These are phyloP conservation scores for Clarireedia hainanense DNA, from an alignment of 2,329 filamentous ascomycete species.

Conservation along the genomic window DNA sequence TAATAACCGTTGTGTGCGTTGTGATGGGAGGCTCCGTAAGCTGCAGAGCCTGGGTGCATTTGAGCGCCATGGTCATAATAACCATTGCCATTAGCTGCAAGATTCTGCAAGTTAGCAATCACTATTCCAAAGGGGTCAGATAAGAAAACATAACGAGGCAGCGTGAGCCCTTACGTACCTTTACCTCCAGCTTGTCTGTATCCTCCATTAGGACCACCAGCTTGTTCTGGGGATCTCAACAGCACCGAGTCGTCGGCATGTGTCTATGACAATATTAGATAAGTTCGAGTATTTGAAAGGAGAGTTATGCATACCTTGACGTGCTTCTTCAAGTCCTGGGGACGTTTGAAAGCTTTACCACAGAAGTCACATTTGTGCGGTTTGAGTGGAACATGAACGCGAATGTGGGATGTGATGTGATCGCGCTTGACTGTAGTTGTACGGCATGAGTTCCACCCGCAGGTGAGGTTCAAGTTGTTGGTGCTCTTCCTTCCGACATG, in stretches of 20 bases:
- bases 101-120: slow-evolving; percentile 28
- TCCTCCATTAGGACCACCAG: slow-evolving; percentile 29
- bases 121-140: slow-evolving; percentile 24
- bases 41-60: slow-evolving; percentile 46
- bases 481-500: slow-evolving; percentile 99
- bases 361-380: slow-evolving; percentile 99
- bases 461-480: slow-evolving; percentile 95
- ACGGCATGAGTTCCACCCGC: slow-evolving; percentile 92
- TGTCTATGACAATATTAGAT: slow-evolving; percentile 42
- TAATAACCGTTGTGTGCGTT: slow-evolving; percentile 44
- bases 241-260: slow-evolving; percentile 91
- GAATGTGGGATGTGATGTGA: slow-evolving; percentile 98
- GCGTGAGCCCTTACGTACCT: slow-evolving; percentile 25
- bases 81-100: slow-evolving; percentile 27
- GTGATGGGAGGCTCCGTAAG: slow-evolving; percentile 47
- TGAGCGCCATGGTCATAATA: slow-evolving; percentile 58
- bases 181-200: slow-evolving; percentile 43
- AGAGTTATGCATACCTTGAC: slow-evolving; percentile 57
- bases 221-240: slow-evolving; percentile 32
- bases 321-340: slow-evolving; percentile 98
- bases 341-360: slow-evolving; percentile 97
- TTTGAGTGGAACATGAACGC: slow-evolving; percentile 97
- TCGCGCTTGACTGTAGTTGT: slow-evolving; percentile 98
- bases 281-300: neutral
- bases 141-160: slow-evolving; percentile 19